Evolutionary conservation across 202 grass and related monocot genomes (phyloP), one percentile per base, ranked within the genome.

Genomic region (Panicum hallii): DNA sequence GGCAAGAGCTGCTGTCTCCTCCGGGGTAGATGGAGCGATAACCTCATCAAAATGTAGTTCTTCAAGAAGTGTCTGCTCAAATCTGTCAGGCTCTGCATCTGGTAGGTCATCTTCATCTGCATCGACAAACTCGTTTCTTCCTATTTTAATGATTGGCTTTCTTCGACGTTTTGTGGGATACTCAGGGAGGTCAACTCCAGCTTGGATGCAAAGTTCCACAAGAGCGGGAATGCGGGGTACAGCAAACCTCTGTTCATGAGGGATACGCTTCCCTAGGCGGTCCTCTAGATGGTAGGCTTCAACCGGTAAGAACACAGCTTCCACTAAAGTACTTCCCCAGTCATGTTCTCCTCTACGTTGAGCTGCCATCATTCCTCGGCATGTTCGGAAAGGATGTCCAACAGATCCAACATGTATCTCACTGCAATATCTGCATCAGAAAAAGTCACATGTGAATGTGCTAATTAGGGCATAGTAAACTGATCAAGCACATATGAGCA

Each of bases 91-190:
- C 43, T 85, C 86, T 4, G 50, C 82, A 3, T 96, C 93, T 67
- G 93, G 93, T 45, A 99, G 71, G 88, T 96, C 93, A 68, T 99
- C 93, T 78, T 99, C 97, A 85, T 99, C 48, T 32, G 97, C 97
- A 79, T 96, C 97, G 13, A 99, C 82, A 26, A 91, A 96, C 64
- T 99, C 97, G 40, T 54, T 99, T 55, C 75, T 92, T 88, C 97
- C 88, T 0, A 90, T 56, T 40, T 89, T 91, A 75, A 99, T 91
- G 23, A 96, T 90, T 11, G 97, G 90, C 81, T 96, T 94, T 82
- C 97, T 85, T 56, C 91, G 77, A 48, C 90, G 87, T 77, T 96
- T 99, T 75, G 91, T 96, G 63, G 93, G 91, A 42, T 96, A 87
- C 20, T 90, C 91, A 22, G 90, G 93, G n/a, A 92, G 78, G 60